Percentiles rank a stretch among this genome's conserved stretches.
Conservation (phyloP, 148 eudicot species). For the Oxyria digyna region DNA sequence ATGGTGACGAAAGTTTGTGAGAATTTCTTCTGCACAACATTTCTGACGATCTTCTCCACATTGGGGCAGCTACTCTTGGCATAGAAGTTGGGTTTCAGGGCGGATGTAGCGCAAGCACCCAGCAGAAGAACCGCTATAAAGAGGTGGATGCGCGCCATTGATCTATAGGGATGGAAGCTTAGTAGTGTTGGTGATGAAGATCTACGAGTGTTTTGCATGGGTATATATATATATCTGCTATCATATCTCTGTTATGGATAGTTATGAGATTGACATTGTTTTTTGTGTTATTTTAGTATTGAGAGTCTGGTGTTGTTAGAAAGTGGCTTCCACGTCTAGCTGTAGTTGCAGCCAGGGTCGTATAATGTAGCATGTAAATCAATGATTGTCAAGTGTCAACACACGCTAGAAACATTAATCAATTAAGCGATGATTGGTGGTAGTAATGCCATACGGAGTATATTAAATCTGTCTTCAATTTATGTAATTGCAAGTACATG, state of each 20-base stretch:
- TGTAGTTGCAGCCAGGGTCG: neutral
- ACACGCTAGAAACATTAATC: neutral
- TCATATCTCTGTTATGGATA: neutral
- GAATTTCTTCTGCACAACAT: neutral
- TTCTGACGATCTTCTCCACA: constrained; percentile 3
- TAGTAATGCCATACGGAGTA: neutral
- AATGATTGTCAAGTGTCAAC: neutral
- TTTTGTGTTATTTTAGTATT: neutral
- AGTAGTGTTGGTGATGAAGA: neutral
- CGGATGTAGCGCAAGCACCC: neutral
- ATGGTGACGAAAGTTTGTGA: neutral
- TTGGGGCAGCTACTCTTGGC: neutral
- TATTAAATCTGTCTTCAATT: neutral
- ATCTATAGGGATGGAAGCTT: neutral
- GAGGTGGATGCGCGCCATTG: neutral
- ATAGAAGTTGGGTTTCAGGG: neutral
- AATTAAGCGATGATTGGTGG: neutral
- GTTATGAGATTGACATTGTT: neutral
- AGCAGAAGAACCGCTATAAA: neutral
- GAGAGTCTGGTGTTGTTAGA: neutral
- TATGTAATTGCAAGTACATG: neutral
- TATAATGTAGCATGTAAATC: neutral
- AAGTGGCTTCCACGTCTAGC: neutral
- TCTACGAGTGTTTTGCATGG: neutral
- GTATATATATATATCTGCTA: neutral